Conservation (phyloP, 2,329 filamentous ascomycete genomes). For the Fusarium coicis region DNA sequence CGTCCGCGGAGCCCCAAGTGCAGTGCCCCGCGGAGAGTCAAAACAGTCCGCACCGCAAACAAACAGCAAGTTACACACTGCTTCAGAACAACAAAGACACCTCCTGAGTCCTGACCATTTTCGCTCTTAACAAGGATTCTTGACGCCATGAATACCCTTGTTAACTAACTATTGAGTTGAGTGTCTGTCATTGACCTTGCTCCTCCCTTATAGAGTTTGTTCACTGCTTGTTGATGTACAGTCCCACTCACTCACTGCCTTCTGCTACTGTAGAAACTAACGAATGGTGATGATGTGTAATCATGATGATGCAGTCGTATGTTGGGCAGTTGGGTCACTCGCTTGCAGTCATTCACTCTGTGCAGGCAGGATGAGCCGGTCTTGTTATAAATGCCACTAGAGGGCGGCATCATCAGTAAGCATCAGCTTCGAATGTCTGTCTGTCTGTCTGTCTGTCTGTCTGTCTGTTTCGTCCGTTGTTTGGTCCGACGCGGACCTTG, state of each 20-base stretch:
- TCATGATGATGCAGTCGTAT: slow-evolving; percentile 9
- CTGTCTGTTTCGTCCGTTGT: slow-evolving; percentile 25
- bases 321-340: neutral
- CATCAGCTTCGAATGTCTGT: slow-evolving; percentile 2
- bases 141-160: neutral
- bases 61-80: neutral
- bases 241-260: neutral
- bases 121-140: neutral
- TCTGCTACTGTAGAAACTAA: neutral
- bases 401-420: slow-evolving; percentile 14
- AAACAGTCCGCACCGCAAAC: neutral
- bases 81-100: neutral
- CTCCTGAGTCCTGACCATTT: neutral
- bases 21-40: slow-evolving; percentile 20
- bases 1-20: slow-evolving; percentile 11
- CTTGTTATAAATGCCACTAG: neutral
- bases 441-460: neutral
- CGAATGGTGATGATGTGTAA: neutral
- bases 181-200: neutral
- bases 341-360: neutral
- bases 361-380: neutral
- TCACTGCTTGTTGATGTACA: neutral
- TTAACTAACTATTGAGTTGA: neutral
- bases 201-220: neutral
- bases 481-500: slow-evolving; percentile 19